Conservation (phyloP, 345 rosid genomes). For the Ceriops decandra region DNA sequence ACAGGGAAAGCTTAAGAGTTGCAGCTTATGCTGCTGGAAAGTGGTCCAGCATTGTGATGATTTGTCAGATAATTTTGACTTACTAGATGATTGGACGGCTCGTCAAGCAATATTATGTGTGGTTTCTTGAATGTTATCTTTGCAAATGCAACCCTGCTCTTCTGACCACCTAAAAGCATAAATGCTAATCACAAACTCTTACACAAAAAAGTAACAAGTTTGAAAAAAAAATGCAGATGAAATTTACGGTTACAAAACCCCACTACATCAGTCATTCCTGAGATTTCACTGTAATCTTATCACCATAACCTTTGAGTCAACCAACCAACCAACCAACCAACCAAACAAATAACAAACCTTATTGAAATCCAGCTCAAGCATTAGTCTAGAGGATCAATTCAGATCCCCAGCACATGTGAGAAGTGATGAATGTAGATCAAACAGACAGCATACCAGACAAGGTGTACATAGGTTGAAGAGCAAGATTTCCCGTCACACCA, state of each 20-base stretch:
- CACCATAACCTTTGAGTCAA: not conserved
- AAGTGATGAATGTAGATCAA: not conserved
- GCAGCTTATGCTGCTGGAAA: too few species aligned
- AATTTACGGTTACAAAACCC: not conserved
- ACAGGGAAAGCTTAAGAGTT: too few species aligned
- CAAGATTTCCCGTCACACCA: slow-evolving; percentile 97
- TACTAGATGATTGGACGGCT: slow-evolving; percentile 99
- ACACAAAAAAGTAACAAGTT: not conserved
- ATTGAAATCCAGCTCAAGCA: slow-evolving; percentile 1
- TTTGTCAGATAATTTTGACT: slow-evolving; percentile 24
- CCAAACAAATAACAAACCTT: not conserved
- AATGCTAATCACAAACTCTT: slow-evolving; percentile 2
- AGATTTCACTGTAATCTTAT: not conserved
- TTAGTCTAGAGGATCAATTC: not conserved
- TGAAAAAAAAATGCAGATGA: too few species aligned
- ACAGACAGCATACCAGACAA: slow-evolving; percentile 60
- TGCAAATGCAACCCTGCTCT: slow-evolving; percentile 98
- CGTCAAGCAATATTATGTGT: slow-evolving; percentile 92
- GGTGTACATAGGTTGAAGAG: slow-evolving; percentile 98
- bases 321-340: not conserved
- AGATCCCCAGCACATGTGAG: not conserved
- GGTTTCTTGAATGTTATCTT: slow-evolving; percentile 99
- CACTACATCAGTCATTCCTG: not conserved
- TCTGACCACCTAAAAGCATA: slow-evolving; percentile 76
- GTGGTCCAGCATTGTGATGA: too few species aligned